These are phyloP conservation scores for Periconia digitata DNA, from an alignment of 2,329 filamentous ascomycete genomes.

Conservation along the genomic window DNA sequence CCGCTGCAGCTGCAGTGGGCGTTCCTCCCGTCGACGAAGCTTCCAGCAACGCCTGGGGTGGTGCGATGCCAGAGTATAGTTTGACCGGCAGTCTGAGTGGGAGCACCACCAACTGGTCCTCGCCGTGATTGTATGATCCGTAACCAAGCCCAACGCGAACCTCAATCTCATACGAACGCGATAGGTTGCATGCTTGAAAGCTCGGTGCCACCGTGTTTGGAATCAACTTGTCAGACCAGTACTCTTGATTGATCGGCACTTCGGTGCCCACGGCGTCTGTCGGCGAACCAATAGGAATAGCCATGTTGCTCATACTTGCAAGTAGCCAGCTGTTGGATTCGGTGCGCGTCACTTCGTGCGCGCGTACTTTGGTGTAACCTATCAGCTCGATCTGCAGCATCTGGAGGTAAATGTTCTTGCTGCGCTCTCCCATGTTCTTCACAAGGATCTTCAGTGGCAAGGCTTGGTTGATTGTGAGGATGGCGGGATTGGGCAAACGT, in stretches of 20 bases:
- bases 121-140: slow-evolving; percentile 57
- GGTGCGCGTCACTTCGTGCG: slow-evolving; percentile 70
- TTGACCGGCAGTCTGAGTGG: slow-evolving; percentile 78
- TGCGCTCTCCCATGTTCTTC: slow-evolving; percentile 70
- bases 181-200: slow-evolving; percentile 87
- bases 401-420: slow-evolving; percentile 72
- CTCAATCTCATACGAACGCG: slow-evolving; percentile 80
- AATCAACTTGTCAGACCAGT: slow-evolving; percentile 73
- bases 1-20: neutral
- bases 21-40: slow-evolving; percentile 53
- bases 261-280: slow-evolving; percentile 65
- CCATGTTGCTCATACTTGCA: slow-evolving; percentile 69
- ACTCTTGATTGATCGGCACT: slow-evolving; percentile 64
- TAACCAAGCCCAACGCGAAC: slow-evolving; percentile 77
- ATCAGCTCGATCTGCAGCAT: slow-evolving; percentile 81
- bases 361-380: slow-evolving; percentile 75
- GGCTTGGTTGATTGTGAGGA: slow-evolving; percentile 86
- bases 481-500: slow-evolving; percentile 80
- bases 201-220: slow-evolving; percentile 86
- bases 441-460: slow-evolving; percentile 78
- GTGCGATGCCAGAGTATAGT: slow-evolving; percentile 85
- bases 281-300: slow-evolving; percentile 65
- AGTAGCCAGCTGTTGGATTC: slow-evolving; percentile 78
- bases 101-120: slow-evolving; percentile 75
- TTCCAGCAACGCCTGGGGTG: slow-evolving; percentile 73